Evolutionary conservation across 106 monocot genomes (phyloP).

Genomic region (Dioscorea dumetorum): DNA sequence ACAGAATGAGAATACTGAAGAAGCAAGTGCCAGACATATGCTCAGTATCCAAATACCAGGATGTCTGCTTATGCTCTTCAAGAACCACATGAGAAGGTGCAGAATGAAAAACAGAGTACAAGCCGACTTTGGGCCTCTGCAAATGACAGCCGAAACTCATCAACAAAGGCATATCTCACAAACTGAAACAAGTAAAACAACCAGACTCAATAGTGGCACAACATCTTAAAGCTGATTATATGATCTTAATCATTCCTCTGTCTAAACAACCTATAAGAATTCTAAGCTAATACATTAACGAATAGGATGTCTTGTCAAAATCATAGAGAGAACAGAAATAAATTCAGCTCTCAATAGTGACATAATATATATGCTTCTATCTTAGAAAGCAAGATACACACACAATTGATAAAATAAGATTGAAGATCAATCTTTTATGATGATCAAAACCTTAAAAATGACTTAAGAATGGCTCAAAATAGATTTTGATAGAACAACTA

Average conservation of each 20-base stretch:
- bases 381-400: no score
- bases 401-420: no score
- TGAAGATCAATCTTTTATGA: no score
- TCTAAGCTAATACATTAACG: no score
- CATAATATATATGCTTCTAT: no score
- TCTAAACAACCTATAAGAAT: not conserved
- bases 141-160: conserved; percentile 2
- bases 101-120: conserved; percentile 71
- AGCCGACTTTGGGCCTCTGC: conserved; percentile 65
- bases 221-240: not conserved
- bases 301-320: no score
- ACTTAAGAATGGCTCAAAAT: no score
- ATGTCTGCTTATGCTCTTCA: conserved; percentile 49
- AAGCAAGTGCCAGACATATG: conserved; percentile 54
- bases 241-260: not conserved
- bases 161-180: not conserved
- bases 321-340: no score
- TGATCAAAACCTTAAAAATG: no score
- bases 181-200: not conserved
- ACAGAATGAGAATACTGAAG: conserved; percentile 68
- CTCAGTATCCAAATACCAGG: conserved; percentile 50
- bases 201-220: not conserved
- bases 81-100: conserved; percentile 51
- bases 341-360: no score
- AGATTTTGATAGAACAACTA: no score